These are phyloP conservation scores for Zygosaccharomyces pseudobailii DNA, from an alignment of 1,139 yeast genomes.

Conservation along the genomic window DNA sequence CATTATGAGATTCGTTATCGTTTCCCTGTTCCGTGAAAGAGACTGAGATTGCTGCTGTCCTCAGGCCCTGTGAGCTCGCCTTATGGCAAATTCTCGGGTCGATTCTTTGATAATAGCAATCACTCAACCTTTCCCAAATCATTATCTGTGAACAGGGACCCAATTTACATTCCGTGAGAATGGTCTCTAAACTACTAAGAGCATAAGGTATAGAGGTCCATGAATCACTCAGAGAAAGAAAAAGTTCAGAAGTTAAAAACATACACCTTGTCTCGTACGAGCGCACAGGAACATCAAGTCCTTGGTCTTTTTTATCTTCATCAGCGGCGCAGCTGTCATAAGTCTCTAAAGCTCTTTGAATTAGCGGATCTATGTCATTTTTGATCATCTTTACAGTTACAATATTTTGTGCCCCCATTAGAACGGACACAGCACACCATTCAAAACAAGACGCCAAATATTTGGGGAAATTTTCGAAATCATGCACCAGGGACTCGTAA, in stretches of 20 bases:
- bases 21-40: constrained; percentile 13
- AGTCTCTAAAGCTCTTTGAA: constrained; percentile 44
- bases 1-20: constrained; percentile 32
- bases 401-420: constrained; percentile 64
- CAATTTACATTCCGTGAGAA: constrained; percentile 33
- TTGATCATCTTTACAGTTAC: constrained; percentile 57
- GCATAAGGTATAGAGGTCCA: constrained; percentile 41
- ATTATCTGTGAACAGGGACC: constrained; percentile 38
- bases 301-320: constrained; percentile 17
- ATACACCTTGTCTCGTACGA: constrained; percentile 40
- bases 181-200: constrained; percentile 37
- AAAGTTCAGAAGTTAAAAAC: constrained; percentile 36
- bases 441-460: constrained; percentile 84
- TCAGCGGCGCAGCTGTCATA: constrained; percentile 21
- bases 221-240: constrained; percentile 37
- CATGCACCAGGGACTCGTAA: constrained; percentile 78
- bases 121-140: constrained; percentile 46
- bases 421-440: constrained; percentile 70
- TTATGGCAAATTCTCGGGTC: constrained; percentile 31
- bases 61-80: constrained; percentile 8
- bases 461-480: constrained; percentile 44
- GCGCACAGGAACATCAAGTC: constrained; percentile 33
- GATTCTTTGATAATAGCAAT: constrained; percentile 36
- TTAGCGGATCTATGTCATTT: constrained; percentile 53
- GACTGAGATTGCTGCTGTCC: constrained; percentile 5